Percentiles rank a stretch among this genome's conserved stretches.
Conservation (phyloP, 2,329 filamentous ascomycete species). For the Colletotrichum musae region DNA sequence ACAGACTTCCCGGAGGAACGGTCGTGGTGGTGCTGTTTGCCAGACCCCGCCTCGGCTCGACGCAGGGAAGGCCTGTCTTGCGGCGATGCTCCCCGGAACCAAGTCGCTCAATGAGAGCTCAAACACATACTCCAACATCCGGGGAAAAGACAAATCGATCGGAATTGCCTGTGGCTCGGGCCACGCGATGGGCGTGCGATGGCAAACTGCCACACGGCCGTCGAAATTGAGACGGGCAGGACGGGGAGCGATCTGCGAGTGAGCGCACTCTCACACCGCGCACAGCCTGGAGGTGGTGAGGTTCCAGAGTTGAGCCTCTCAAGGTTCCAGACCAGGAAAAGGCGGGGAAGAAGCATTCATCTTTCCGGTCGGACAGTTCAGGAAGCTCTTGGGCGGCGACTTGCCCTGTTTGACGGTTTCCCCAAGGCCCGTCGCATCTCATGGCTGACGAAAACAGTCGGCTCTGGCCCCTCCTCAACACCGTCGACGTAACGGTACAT, state of each 20-base stretch:
- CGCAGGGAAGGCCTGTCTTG: conserved; percentile 24
- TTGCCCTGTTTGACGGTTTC: not conserved
- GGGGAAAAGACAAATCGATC: conserved; percentile 24
- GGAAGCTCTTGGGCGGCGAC: not conserved
- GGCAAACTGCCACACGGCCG: conserved; percentile 17
- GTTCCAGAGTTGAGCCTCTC: conserved; percentile 24
- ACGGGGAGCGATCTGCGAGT: conserved; percentile 12
- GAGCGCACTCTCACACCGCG: conserved; percentile 17
- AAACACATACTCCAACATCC: conserved; percentile 24
- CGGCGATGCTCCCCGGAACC: conserved; percentile 13
- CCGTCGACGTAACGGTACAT: conserved; percentile 19
- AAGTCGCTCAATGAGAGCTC: conserved; percentile 17
- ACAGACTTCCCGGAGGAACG: conserved; percentile 2
- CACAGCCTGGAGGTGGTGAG: conserved; percentile 25
- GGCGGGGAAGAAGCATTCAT: conserved; percentile 24
- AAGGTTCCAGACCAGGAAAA: conserved; percentile 24
- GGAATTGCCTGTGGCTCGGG: conserved; percentile 15
- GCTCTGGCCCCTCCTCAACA: conserved; percentile 16
- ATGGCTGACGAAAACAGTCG: conserved; percentile 17
- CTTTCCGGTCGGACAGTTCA: conserved; percentile 24
- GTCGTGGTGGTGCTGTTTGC: not conserved
- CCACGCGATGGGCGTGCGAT: conserved; percentile 24
- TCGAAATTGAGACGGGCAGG: conserved; percentile 22
- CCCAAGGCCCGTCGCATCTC: not conserved
- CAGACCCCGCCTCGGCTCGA: not conserved